Conservation (phyloP, 2,329 filamentous ascomycete species). For the Ophiognomonia clavigignenti-juglandacearum region DNA sequence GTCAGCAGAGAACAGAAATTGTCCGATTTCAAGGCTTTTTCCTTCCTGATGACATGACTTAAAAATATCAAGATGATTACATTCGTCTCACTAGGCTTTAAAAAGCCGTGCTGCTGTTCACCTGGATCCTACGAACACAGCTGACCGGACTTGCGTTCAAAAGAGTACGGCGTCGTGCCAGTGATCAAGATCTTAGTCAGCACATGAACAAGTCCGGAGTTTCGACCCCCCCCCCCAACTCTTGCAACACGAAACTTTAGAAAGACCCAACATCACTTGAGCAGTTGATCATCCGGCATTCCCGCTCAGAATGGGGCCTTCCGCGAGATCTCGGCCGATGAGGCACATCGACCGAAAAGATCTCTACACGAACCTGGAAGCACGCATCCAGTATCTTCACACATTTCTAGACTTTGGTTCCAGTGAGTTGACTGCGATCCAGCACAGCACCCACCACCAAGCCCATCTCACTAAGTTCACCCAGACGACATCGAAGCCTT, state of each 20-base stretch:
- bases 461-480: background rate
- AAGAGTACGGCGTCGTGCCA: too few species aligned
- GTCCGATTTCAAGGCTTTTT: constrained; percentile 15
- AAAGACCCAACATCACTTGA: background rate
- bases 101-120: too few species aligned
- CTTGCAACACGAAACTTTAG: background rate
- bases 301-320: constrained; percentile 6
- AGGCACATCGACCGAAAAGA: constrained; percentile 66
- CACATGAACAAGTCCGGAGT: background rate
- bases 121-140: too few species aligned
- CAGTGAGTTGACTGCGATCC: constrained; percentile 43
- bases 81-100: background rate
- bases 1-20: constrained; percentile 15
- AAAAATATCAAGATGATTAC: background rate
- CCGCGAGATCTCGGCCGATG: constrained; percentile 21
- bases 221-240: background rate
- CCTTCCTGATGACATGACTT: background rate
- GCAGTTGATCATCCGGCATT: background rate
- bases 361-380: constrained; percentile 66
- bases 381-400: constrained; percentile 67
- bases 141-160: too few species aligned
- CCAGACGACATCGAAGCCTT: constrained; percentile 69
- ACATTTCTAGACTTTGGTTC: constrained; percentile 71
- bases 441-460: too few species aligned
- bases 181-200: background rate